phyloP scores from a whole-genome alignment of 495 filamentous ascomycete species.

The Parachaetomium inaequale region DNA sequence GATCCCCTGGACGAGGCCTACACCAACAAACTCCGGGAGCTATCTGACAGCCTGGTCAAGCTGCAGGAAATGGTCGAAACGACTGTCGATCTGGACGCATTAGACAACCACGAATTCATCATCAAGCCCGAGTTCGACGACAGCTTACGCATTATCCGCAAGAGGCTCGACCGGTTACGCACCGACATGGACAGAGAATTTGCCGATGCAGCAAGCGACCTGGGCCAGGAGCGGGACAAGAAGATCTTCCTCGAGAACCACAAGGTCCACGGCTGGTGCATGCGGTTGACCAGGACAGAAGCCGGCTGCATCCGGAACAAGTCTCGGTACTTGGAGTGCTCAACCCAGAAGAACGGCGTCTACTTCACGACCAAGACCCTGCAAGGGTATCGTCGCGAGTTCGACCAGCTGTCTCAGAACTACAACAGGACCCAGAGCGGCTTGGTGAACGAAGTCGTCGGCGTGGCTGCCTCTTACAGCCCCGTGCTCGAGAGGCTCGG shows the following conservation, averaged over 20 bases:
- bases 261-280: constrained; percentile 93
- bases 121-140: constrained; percentile 99
- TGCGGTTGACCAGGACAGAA: constrained; percentile 88
- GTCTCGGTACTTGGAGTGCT: constrained; percentile 85
- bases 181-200: constrained; percentile 85
- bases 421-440: constrained; percentile 95
- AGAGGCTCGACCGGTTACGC: constrained; percentile 80
- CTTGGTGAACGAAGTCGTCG: constrained; percentile 87
- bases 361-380: constrained; percentile 93
- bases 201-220: constrained; percentile 66
- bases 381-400: constrained; percentile 78
- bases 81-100: constrained; percentile 90
- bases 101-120: constrained; percentile 96
- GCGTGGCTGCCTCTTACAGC: constrained; percentile 89
- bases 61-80: constrained; percentile 98
- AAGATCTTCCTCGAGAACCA: constrained; percentile 98
- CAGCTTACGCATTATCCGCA: constrained; percentile 77
- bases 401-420: constrained; percentile 89
- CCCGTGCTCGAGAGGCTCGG: constrained; percentile 90
- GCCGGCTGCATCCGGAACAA: constrained; percentile 91
- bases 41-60: constrained; percentile 75
- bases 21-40: constrained; percentile 70
- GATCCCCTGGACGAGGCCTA: constrained; percentile 85
- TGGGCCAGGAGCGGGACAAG: constrained; percentile 94
- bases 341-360: constrained; percentile 97